phyloP scores from a whole-genome alignment of 495 filamentous ascomycete species.

The Aspergillus steynii region DNA sequence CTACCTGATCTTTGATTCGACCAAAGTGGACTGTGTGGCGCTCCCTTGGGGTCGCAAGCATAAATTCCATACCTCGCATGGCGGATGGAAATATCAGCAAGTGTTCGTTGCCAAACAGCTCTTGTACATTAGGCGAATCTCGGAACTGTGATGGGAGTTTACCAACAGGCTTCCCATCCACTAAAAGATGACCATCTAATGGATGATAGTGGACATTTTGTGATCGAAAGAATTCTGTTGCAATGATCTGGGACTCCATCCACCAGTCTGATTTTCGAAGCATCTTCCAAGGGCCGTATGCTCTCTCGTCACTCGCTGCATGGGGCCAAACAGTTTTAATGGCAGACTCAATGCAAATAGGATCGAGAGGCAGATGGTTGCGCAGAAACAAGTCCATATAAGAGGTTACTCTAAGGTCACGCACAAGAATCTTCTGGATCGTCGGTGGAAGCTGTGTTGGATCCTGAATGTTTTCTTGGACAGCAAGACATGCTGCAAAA shows the following conservation, averaged over 20 bases:
- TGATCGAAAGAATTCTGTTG: slow-evolving; percentile 6
- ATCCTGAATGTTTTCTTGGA: slow-evolving; percentile 31
- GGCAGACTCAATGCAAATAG: slow-evolving; percentile 18
- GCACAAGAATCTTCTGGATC: slow-evolving; percentile 34
- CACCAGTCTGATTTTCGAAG: slow-evolving; percentile 14
- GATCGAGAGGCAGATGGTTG: slow-evolving; percentile 17
- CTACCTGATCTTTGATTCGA: slow-evolving; percentile 21
- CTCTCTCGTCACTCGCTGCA: not conserved
- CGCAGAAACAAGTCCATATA: slow-evolving; percentile 31
- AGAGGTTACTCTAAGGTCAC: slow-evolving; percentile 44
- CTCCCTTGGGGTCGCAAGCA: slow-evolving; percentile 23
- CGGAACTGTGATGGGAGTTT: slow-evolving; percentile 48
- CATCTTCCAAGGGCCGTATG: slow-evolving; percentile 29
- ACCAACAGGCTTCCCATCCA: slow-evolving; percentile 51
- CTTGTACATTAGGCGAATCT: slow-evolving; percentile 31
- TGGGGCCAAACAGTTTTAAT: slow-evolving; percentile 18
- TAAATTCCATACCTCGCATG: slow-evolving; percentile 44
- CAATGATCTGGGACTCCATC: slow-evolving; percentile 19
- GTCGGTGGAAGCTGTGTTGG: slow-evolving; percentile 4
- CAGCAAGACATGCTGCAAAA: slow-evolving; percentile 28
- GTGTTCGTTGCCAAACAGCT: slow-evolving; percentile 40
- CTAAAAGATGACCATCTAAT: slow-evolving; percentile 53
- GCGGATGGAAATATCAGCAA: slow-evolving; percentile 43
- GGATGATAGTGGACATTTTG: slow-evolving; percentile 51
- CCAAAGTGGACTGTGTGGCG: slow-evolving; percentile 41